Base-by-base conservation (phyloP, 2,329 filamentous ascomycete species). In the Fusarium robinianum region DNA sequence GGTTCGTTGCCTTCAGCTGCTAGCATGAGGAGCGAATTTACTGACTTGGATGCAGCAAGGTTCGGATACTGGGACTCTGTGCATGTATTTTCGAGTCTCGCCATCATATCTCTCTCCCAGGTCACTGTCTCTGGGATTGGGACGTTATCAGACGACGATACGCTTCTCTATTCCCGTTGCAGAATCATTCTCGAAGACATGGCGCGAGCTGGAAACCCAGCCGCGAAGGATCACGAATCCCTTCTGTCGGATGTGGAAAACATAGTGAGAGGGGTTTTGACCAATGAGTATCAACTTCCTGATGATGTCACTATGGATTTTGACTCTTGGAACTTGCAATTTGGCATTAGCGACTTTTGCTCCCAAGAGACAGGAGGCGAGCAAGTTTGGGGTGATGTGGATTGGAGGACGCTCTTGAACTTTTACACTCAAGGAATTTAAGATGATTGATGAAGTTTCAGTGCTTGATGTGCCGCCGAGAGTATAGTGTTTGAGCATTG, bases 51-150 rank as follows among this genome's bases (percentile, higher is more conserved):
- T 1, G 14, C 21, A 48, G 45, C 40, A 1, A 48, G 39, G n/a
- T 44, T 39, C 14, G 34, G 45, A 17, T 48, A 44, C 25, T 44
- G 33, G 33, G 45, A 48, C 12, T 44, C 45, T 5, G 27, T 48
- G 10, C 45, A 48, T n/a, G 33, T 38, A 16, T 48, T 48, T 10
- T 44, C 45, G 3, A 31, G 32, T 19, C 9, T 48, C 3, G 40
- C 40, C 8, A 44, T 44, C 14, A 14, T 48, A 7, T 44, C 45
- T 1, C 32, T 48, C 16, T 48, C 40, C 12, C 30, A 39, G 18
- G 39, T 48, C n/a, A 19, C 34, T 1, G 35, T 44, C 19, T 30
- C 44, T 7, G n/a, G 27, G 1, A 31, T 16, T 9, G 18, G 36
- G 8, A 15, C 25, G 11, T 24, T 18, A 7, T 31, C 45, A 4